These are phyloP conservation scores for Pistacia atlantica DNA, from an alignment of 345 rosid genomes.

Conservation along the genomic window DNA sequence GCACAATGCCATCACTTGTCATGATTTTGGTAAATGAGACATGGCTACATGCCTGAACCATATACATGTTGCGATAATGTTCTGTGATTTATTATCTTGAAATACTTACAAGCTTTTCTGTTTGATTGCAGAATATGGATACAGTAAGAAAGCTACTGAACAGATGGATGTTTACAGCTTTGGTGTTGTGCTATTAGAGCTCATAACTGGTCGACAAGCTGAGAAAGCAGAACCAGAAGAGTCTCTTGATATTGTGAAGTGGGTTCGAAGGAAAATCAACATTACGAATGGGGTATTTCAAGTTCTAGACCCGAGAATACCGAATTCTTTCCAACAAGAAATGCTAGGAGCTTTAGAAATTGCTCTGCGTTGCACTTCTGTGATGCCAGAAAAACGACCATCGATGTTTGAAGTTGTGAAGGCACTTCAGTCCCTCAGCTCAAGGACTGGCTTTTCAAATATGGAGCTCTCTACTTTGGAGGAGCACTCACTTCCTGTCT, in stretches of 20 bases:
- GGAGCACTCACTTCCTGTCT: slow-evolving; percentile 27
- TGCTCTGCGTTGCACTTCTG: slow-evolving; percentile 75
- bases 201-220: slow-evolving; percentile 69
- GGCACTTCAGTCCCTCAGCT: slow-evolving; percentile 53
- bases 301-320: slow-evolving; percentile 67
- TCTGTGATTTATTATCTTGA: background rate
- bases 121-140: slow-evolving; percentile 41
- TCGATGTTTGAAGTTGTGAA: slow-evolving; percentile 65
- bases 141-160: slow-evolving; percentile 54
- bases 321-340: slow-evolving; percentile 42
- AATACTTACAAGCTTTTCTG: slow-evolving; percentile 3
- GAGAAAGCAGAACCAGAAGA: slow-evolving; percentile 49
- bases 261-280: slow-evolving; percentile 91
- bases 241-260: slow-evolving; percentile 72
- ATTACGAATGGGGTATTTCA: slow-evolving; percentile 63
- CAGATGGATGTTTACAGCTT: slow-evolving; percentile 89
- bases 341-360: slow-evolving; percentile 75
- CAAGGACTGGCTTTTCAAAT: slow-evolving; percentile 24
- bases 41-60: background rate
- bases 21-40: background rate
- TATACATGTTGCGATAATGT: background rate
- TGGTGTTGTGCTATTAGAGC: slow-evolving; percentile 85
- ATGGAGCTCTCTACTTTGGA: slow-evolving; percentile 28
- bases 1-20: background rate
- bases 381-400: slow-evolving; percentile 82